A percentile compares a stretch with the other conserved stretches of the same genome.
These are phyloP conservation scores for Xerocomus brunneocitrinus DNA, from an alignment of 768 basidiomycete genomes.

Conservation along the genomic window DNA sequence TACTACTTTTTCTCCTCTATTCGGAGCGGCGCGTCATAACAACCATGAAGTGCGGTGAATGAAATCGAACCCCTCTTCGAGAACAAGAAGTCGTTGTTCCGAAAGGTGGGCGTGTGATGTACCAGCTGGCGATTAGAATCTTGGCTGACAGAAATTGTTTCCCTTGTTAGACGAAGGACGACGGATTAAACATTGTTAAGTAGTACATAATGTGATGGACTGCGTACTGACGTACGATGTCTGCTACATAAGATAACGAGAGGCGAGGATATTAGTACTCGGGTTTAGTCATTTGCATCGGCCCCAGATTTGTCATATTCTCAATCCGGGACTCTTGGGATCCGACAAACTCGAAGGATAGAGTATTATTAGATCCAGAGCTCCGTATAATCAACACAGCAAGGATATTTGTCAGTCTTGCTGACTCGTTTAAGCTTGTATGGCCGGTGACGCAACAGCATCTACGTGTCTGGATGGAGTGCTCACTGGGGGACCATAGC, in stretches of 20 bases:
- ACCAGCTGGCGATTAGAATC: neutral
- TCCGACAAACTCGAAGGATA: neutral
- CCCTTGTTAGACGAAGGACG: neutral
- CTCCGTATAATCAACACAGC: neutral
- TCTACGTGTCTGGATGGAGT: too few relatives aligned
- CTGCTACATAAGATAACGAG: too few relatives aligned
- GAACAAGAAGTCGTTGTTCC: neutral
- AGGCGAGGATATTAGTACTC: neutral
- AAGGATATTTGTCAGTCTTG: neutral
- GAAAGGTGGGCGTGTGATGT: too few relatives aligned
- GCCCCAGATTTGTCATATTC: neutral
- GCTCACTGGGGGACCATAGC: too few relatives aligned
- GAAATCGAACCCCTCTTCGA: neutral
- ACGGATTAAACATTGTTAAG: too few relatives aligned
- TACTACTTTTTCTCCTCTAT: neutral
- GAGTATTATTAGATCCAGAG: neutral
- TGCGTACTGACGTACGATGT: too few relatives aligned
- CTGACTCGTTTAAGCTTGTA: neutral
- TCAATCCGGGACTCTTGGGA: neutral
- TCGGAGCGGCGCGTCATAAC: neutral
- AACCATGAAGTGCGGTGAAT: neutral
- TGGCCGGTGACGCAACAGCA: too few relatives aligned
- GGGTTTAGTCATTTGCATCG: neutral
- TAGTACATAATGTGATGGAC: too few relatives aligned
- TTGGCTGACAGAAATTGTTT: neutral